phyloP scores from a whole-genome alignment of 495 filamentous ascomycete genomes.

The Penicillium riverlandense region DNA sequence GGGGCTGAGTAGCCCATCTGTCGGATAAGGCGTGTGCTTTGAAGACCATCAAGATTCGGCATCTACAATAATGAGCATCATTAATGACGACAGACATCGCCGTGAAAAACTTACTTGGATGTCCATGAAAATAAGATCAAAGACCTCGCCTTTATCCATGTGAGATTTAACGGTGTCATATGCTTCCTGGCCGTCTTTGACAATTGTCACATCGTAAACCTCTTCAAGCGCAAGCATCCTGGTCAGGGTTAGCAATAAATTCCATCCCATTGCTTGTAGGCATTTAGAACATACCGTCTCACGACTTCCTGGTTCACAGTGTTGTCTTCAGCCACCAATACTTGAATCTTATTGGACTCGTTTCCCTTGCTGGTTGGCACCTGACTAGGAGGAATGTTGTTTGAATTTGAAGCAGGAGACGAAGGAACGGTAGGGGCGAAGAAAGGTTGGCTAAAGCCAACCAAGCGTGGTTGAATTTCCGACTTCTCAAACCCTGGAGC shows the following conservation, averaged over 20 bases:
- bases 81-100: conserved; percentile 1
- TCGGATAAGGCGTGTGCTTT: conserved; percentile 81
- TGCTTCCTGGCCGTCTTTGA: conserved; percentile 85
- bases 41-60: conserved; percentile 85
- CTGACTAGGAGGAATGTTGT: conserved; percentile 32
- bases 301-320: conserved; percentile 93
- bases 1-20: conserved; percentile 81
- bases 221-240: conserved; percentile 63
- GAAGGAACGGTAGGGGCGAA: conserved; percentile 56
- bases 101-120: conserved; percentile 39
- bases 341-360: conserved; percentile 51
- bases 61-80: conserved; percentile 44
- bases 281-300: conserved; percentile 28
- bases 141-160: conserved; percentile 64
- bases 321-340: conserved; percentile 94
- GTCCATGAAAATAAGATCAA: conserved; percentile 91
- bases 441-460: conserved; percentile 80
- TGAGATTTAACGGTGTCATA: conserved; percentile 75
- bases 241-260: not conserved
- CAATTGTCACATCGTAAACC: conserved; percentile 69
- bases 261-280: not conserved
- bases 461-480: conserved; percentile 63
- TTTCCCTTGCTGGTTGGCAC: conserved; percentile 36
- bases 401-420: conserved; percentile 13
- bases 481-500: conserved; percentile 23